These are phyloP conservation scores for Trichoderma semiorbis DNA, from an alignment of 2,329 filamentous ascomycete species.

Conservation along the genomic window DNA sequence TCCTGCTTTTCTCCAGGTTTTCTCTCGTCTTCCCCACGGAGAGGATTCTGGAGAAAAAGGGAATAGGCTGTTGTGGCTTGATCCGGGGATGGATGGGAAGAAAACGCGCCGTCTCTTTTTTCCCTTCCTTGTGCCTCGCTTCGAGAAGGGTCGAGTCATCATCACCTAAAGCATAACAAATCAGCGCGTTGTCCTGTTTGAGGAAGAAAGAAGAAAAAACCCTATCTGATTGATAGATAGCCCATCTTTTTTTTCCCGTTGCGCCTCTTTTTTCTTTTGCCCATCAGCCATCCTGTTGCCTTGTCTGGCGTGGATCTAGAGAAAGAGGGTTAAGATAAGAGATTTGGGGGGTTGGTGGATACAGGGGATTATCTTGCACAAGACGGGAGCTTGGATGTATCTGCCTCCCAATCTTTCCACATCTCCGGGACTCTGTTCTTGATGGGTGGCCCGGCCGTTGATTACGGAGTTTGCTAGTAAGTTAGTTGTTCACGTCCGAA, in stretches of 20 bases:
- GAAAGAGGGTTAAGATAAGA: not conserved
- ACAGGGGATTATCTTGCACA: not conserved
- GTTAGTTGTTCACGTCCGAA: not conserved
- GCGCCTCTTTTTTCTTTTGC: not conserved
- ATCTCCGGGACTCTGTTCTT: slow-evolving; percentile 5
- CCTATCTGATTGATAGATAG: not conserved
- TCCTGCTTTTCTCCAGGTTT: slow-evolving; percentile 8
- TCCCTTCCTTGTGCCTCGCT: not conserved
- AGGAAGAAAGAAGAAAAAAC: not conserved
- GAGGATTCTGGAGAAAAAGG: slow-evolving; percentile 7
- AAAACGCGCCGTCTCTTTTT: not conserved
- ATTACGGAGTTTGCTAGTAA: not conserved
- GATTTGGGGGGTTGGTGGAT: slow-evolving; percentile 15
- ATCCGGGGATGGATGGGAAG: not conserved
- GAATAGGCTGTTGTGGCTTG: not conserved
- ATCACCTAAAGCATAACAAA: not conserved
- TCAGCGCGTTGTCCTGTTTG: not conserved
- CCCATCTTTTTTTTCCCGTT: not conserved
- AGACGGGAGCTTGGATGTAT: not conserved
- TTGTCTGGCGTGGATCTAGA: slow-evolving; percentile 7
- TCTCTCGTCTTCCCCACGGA: slow-evolving; percentile 6
- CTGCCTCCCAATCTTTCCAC: slow-evolving; percentile 12
- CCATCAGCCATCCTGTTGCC: not conserved
- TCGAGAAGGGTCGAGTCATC: not conserved
- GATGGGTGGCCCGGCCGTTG: not conserved